Conservation (phyloP, 2,329 filamentous ascomycete species). For the Penicillium sp. region DNA sequence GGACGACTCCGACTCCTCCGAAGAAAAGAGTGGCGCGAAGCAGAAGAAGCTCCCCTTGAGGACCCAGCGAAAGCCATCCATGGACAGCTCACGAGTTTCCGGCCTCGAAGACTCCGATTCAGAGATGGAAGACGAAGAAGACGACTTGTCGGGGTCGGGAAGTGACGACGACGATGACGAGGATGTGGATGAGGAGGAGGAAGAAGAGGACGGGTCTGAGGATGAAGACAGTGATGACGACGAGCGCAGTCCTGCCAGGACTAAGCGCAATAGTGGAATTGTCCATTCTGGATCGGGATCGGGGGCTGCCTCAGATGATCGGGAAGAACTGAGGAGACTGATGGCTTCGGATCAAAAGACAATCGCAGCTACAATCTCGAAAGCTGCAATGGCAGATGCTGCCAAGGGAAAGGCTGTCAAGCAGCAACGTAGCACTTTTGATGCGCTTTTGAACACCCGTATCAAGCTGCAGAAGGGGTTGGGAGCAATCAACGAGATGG, state of each 20-base stretch:
- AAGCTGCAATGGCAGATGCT: conserved; percentile 72
- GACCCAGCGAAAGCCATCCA: not conserved
- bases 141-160: not conserved
- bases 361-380: conserved; percentile 62
- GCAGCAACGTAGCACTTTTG: conserved; percentile 79
- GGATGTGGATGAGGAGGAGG: conserved; percentile 23
- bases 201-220: conserved; percentile 24
- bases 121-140: conserved; percentile 7
- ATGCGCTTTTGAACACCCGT: conserved; percentile 81
- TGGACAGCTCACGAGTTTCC: not conserved
- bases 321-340: conserved; percentile 64
- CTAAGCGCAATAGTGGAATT: not conserved
- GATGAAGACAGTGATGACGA: conserved; percentile 25
- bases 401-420: conserved; percentile 86
- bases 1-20: not conserved
- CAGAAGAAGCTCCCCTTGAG: not conserved
- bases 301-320: conserved; percentile 36
- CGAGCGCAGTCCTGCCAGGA: not conserved
- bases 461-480: conserved; percentile 93
- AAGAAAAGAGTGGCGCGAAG: not conserved
- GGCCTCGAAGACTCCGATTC: not conserved
- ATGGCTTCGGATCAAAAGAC: conserved; percentile 68
- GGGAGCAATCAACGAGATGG: conserved; percentile 74
- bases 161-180: conserved; percentile 34
- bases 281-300: not conserved